Evolutionary conservation across 306 rosid genomes (phyloP), one percentile per base, ranked within the genome.

Genomic region (apple (Malus domestica)): DNA sequence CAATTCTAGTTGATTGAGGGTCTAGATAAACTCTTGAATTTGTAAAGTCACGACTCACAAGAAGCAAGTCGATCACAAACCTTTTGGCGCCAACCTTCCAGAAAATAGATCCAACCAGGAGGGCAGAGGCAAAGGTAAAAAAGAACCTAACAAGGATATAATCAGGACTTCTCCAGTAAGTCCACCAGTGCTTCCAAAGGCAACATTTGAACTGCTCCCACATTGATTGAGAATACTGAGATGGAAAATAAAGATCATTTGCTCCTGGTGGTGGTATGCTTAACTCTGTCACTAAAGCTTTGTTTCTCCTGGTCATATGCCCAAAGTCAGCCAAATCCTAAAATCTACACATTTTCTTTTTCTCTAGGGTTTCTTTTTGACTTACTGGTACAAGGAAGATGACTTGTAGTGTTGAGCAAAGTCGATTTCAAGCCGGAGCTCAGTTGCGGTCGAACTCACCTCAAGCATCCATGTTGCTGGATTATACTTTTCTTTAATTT

Each of bases 401-500:
- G 89, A 57, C 68, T 73, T 92, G 92, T 89, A 95, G 85, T 90
- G 79, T 52, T 90, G 96, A 42, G 98, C 97, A 57, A 92, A 95
- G 83, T 92, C 97, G 79, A 92, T 89, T 82, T 91, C 92, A 10
- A 92, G 97, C 22, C 90, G 83, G 62, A 89, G 86, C 79, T 92
- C 97, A 27, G 93, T 93, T 23, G 93, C 90, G 20, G 90, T 40
- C 15, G 97, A 92, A 84, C 96, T 95, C 68, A 87, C 98, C 87
- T 95, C 98, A 2, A 95, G 87, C 98, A 95, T 95, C 98, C 98
- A 95, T 74, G 98, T 92, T 60, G 98, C 97, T 14, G 98, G 98
- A 70, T 95, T 95, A 84, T 94, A 90, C 89, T 87, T 94, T 1
- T 93, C 96, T 81, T 84, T 92, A 33, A 94, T 92, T 79, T 87